Percentiles rank a stretch among this genome's conserved stretches.
Evolutionary conservation across 2,329 filamentous ascomycete species (phyloP).

Genomic region (Apiospora saccharicola): DNA sequence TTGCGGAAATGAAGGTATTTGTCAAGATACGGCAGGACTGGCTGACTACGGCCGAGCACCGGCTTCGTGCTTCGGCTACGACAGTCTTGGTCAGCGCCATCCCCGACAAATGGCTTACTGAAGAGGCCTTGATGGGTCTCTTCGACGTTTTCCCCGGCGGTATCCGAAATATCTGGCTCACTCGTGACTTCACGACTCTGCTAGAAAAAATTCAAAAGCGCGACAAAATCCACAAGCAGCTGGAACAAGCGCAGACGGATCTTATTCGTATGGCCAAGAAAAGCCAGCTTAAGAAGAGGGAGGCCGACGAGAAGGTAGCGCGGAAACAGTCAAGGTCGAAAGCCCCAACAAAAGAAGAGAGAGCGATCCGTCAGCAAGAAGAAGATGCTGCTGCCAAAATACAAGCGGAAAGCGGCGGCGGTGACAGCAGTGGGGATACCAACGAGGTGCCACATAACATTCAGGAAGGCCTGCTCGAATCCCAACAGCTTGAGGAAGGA

Average conservation of each 20-base stretch:
- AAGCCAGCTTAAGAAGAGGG: constrained; percentile 73
- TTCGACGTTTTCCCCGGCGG: constrained; percentile 98
- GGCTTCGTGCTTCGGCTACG: constrained; percentile 90
- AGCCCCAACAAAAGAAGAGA: constrained; percentile 59
- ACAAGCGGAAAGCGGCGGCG: constrained; percentile 57
- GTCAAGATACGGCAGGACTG: constrained; percentile 95
- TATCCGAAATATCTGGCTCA: constrained; percentile 95
- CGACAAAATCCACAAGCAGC: constrained; percentile 70
- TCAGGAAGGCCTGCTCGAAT: constrained; percentile 44
- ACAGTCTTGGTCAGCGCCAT: constrained; percentile 94
- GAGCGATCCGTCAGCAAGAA: constrained; percentile 52
- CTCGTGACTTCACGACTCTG: constrained; percentile 84
- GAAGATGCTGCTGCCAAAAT: constrained; percentile 59
- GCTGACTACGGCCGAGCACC: constrained; percentile 92
- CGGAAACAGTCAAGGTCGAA: constrained; percentile 61
- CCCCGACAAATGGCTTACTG: constrained; percentile 86
- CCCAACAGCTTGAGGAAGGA: constrained; percentile 37
- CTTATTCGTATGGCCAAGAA: constrained; percentile 83
- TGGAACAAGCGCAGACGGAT: constrained; percentile 86
- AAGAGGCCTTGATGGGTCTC: constrained; percentile 80
- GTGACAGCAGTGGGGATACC: constrained; percentile 60
- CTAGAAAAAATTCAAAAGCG: constrained; percentile 84
- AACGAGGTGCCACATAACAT: constrained; percentile 61
- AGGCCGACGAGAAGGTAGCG: constrained; percentile 69
- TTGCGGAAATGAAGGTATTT: constrained; percentile 84